Conservation (phyloP, 306 rosid genomes). For the Casuarina cunninghamiana region DNA sequence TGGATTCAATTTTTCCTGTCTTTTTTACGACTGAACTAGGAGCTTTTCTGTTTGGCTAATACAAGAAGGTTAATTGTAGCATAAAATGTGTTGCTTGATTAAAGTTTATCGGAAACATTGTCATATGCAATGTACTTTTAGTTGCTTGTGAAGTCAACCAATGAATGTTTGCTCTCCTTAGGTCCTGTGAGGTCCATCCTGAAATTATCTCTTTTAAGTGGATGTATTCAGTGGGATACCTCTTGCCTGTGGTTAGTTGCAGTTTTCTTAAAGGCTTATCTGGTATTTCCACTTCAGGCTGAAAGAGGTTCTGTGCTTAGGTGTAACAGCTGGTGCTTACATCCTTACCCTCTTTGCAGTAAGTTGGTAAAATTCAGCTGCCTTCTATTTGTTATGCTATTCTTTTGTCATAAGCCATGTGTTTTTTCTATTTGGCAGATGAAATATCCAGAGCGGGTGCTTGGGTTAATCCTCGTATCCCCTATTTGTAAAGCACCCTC, state of each 20-base stretch:
- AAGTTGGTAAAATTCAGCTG: conserved; percentile 36
- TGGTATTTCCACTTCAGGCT: conserved; percentile 52
- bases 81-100: neutral
- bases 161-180: neutral
- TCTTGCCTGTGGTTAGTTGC: conserved; percentile 20
- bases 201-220: neutral
- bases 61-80: neutral
- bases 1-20: neutral
- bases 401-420: conserved; percentile 18
- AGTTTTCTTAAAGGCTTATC: conserved; percentile 18
- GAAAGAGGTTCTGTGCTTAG: conserved; percentile 75
- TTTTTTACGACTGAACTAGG: neutral
- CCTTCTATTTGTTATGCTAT: conserved; percentile 8
- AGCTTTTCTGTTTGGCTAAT: neutral
- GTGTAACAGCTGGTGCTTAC: conserved; percentile 90
- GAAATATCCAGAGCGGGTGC: conserved; percentile 74
- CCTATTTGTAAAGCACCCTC: conserved; percentile 81
- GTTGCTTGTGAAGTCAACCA: neutral
- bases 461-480: conserved; percentile 81
- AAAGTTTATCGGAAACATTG: neutral
- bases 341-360: conserved; percentile 79
- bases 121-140: neutral
- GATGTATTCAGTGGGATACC: conserved; percentile 2
- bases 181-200: neutral
- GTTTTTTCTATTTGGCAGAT: conserved; percentile 45